phyloP scores from a whole-genome alignment of 1,139 yeast species.

The Candida sp. region DNA sequence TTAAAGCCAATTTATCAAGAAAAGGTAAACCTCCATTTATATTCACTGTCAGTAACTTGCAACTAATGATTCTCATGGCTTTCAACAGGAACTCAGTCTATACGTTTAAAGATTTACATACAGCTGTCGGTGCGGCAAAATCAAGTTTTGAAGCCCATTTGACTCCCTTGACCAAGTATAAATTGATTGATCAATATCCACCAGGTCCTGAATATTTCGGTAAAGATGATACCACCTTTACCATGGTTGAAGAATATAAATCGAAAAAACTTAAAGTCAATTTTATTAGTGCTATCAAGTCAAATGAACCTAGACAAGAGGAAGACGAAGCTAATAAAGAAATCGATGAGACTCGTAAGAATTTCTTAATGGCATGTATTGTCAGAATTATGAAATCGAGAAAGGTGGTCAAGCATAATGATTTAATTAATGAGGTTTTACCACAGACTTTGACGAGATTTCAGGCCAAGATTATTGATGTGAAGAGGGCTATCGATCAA shows the following conservation, averaged over 20 bases:
- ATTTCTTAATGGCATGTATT: slow-evolving; percentile 86
- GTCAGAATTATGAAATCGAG: slow-evolving; percentile 97
- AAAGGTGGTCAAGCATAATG: slow-evolving; percentile 73
- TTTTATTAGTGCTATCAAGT: slow-evolving; percentile 78
- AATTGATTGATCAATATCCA: slow-evolving; percentile 66
- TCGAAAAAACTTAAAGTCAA: slow-evolving; percentile 84
- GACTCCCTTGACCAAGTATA: slow-evolving; percentile 75
- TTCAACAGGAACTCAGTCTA: slow-evolving; percentile 65
- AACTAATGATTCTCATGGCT: slow-evolving; percentile 80
- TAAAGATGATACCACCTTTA: slow-evolving; percentile 58
- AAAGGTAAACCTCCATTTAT: slow-evolving; percentile 81
- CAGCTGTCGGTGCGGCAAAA: slow-evolving; percentile 64
- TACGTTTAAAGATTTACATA: slow-evolving; percentile 58
- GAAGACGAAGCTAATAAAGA: slow-evolving; percentile 81
- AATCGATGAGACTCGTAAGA: slow-evolving; percentile 82
- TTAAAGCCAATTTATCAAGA: slow-evolving; percentile 82
- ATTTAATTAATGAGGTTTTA: slow-evolving; percentile 82
- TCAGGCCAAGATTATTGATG: slow-evolving; percentile 80
- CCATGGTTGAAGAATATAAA: slow-evolving; percentile 77
- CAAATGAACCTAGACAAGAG: slow-evolving; percentile 67
- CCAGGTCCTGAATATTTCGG: slow-evolving; percentile 46
- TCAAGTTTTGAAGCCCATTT: slow-evolving; percentile 73
- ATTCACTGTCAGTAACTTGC: slow-evolving; percentile 81
- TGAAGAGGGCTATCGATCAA: slow-evolving; percentile 82
- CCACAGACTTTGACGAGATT: slow-evolving; percentile 85